phyloP scores from a whole-genome alignment of 768 basidiomycete genomes.

The Termitomyces sp. region DNA sequence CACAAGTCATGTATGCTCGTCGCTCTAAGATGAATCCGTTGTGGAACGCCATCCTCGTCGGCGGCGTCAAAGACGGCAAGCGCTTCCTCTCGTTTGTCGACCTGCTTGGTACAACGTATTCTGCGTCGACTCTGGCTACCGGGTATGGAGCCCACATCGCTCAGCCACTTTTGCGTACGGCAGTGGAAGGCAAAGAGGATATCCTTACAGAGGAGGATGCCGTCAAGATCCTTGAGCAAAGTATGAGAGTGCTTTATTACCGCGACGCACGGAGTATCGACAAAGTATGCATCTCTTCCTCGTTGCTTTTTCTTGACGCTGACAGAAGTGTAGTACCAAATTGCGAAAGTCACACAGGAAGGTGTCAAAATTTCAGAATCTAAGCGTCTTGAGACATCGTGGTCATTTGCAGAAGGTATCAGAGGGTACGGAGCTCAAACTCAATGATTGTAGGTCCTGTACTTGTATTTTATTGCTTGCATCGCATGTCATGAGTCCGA shows the following conservation, averaged over 20 bases:
- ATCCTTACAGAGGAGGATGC: slow-evolving; percentile 77
- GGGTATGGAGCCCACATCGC: slow-evolving; percentile 63
- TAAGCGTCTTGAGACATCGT: slow-evolving; percentile 67
- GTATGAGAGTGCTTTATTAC: slow-evolving; percentile 94
- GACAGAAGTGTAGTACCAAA: slow-evolving; percentile 70
- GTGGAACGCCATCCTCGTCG: slow-evolving; percentile 94
- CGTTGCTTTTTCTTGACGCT: neutral
- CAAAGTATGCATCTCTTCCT: slow-evolving; percentile 53
- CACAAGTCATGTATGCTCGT: slow-evolving; percentile 85
- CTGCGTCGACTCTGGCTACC: neutral
- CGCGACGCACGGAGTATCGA: slow-evolving; percentile 93
- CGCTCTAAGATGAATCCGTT: slow-evolving; percentile 88
- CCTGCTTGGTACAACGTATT: slow-evolving; percentile 81
- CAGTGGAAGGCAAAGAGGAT: slow-evolving; percentile 79
- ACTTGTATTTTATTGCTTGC: slow-evolving; percentile 10
- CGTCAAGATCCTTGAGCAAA: slow-evolving; percentile 68
- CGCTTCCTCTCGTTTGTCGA: slow-evolving; percentile 92
- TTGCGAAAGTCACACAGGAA: slow-evolving; percentile 77
- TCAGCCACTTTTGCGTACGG: slow-evolving; percentile 77
- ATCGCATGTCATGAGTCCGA: neutral
- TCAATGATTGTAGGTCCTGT: slow-evolving; percentile 43
- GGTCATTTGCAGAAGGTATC: slow-evolving; percentile 91
- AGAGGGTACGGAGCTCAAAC: slow-evolving; percentile 88
- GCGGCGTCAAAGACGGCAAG: slow-evolving; percentile 83
- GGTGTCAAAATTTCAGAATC: slow-evolving; percentile 82